phyloP scores from a whole-genome alignment of 805 yeast species.

The Metahyphopichia silvanorum region DNA sequence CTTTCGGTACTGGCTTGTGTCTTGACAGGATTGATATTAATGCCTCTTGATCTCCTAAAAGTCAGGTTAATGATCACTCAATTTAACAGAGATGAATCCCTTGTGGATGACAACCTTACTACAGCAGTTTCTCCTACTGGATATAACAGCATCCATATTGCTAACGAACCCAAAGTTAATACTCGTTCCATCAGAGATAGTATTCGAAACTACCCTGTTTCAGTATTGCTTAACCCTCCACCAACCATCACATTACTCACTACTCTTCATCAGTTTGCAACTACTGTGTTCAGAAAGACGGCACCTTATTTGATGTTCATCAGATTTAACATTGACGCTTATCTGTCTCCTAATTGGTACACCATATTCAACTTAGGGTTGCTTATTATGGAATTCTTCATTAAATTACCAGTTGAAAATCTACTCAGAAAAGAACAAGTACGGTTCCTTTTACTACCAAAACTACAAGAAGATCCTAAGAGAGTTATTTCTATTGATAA shows the following conservation, averaged over 20 bases:
- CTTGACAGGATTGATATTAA: slow-evolving; percentile 64
- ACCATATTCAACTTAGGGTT: slow-evolving; percentile 56
- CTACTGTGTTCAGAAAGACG: slow-evolving; percentile 58
- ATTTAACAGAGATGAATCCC: slow-evolving; percentile 30
- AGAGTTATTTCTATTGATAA: slow-evolving; percentile 41
- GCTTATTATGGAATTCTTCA: slow-evolving; percentile 64
- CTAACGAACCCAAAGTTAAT: slow-evolving; percentile 12
- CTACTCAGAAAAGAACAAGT: slow-evolving; percentile 82
- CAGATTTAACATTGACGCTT: slow-evolving; percentile 62
- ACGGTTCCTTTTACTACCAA: slow-evolving; percentile 49
- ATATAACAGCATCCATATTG: not conserved
- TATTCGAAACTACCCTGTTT: slow-evolving; percentile 54
- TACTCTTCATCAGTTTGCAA: slow-evolving; percentile 56
- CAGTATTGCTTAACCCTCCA: slow-evolving; percentile 57
- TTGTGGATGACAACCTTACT: slow-evolving; percentile 2
- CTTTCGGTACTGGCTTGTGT: slow-evolving; percentile 71
- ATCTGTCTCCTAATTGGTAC: slow-evolving; percentile 58
- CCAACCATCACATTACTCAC: slow-evolving; percentile 41
- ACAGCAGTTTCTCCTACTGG: not conserved
- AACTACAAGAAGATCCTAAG: slow-evolving; percentile 32
- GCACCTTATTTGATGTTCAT: slow-evolving; percentile 64
- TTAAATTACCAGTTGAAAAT: slow-evolving; percentile 86
- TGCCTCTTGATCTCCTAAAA: slow-evolving; percentile 80
- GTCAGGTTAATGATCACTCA: slow-evolving; percentile 74
- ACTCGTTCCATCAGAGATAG: slow-evolving; percentile 71